Evolutionary conservation across 2,329 filamentous ascomycete genomes (phyloP), one percentile per base, ranked within the genome.

Genomic region (Ilyonectria sp.): DNA sequence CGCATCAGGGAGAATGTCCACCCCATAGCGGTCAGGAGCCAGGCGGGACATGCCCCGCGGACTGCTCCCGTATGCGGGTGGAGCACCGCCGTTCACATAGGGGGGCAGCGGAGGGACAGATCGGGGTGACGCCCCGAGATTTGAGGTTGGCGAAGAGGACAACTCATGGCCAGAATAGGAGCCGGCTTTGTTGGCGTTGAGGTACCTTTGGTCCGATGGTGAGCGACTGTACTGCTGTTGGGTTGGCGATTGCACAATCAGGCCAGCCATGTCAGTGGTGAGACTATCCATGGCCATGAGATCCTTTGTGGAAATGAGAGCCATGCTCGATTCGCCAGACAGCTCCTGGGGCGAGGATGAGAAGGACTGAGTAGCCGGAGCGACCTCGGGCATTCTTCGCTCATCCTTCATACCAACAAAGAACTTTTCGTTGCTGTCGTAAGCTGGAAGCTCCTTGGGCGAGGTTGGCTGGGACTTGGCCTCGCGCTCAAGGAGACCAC

Each of bases 21-120:
- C 82, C 2, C 90, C 90, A 35, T 85, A 83, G 23, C 85, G 82
- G 71, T 91, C 90, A 0, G 90, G 89, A 0, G 84, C 87, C 3
- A 91, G 79, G 3, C 81, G 82, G 43, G 79, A 75, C 60, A 71
- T 65, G 26, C 68, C 69, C 11, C 74, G 72, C 3, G 81, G 78
- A 60, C 78, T 82, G 46, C 69, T 73, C 6, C 76, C 77, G 58
- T 83, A 82, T 0, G 79, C 70, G 3, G 80, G 77, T 2, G 81
- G 81, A 5, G 65, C 44, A 33, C 65, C 43, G 66, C 72, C 63
- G 55, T 71, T 50, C 44, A 70, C 65, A 54, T 79, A 75, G 6
- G 76, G 71, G 3, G 78, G 73, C 5, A 82, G 69, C 0, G 81
- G 70, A 19, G 82, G 82, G 1, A 82, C 75, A 37, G 80, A 82